phyloP scores from a whole-genome alignment of 768 basidiomycete genomes.

The Collybiopsis luxurians region DNA sequence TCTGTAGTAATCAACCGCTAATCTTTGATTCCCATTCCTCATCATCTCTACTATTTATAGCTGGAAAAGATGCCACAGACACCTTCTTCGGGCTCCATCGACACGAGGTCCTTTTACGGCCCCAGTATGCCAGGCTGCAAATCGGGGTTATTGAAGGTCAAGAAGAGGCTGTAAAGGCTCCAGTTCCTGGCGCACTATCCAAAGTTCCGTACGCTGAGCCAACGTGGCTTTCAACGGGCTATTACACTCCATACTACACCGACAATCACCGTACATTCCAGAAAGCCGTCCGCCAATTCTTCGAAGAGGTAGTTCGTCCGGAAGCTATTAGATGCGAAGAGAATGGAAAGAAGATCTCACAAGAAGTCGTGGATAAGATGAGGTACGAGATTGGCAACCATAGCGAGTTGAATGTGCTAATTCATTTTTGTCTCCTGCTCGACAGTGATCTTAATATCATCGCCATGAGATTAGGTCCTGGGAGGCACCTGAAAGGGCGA shows the following conservation, averaged over 20 bases:
- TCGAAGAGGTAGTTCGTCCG: conserved; percentile 68
- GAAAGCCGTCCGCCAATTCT: conserved; percentile 69
- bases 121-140: conserved; percentile 69
- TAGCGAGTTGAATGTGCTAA: background rate
- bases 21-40: background rate
- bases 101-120: conserved; percentile 71
- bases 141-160: conserved; percentile 63
- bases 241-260: conserved; percentile 74
- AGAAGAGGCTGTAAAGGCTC: conserved; percentile 50
- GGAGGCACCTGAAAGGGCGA: conserved; percentile 80
- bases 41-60: conserved; percentile 28
- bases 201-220: conserved; percentile 85
- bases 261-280: conserved; percentile 76
- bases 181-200: conserved; percentile 62
- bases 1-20: conserved; percentile 26
- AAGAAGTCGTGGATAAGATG: conserved; percentile 82
- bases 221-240: conserved; percentile 71
- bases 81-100: conserved; percentile 86
- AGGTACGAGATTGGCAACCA: conserved; percentile 47
- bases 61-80: conserved; percentile 74
- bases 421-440: background rate
- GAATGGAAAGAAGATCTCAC: conserved; percentile 81
- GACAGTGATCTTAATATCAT: conserved; percentile 79
- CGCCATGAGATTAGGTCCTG: conserved; percentile 89
- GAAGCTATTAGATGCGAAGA: conserved; percentile 83